These are phyloP conservation scores for Histomonas meleagridis DNA, from an alignment of 208 protist species.

Conservation along the genomic window DNA sequence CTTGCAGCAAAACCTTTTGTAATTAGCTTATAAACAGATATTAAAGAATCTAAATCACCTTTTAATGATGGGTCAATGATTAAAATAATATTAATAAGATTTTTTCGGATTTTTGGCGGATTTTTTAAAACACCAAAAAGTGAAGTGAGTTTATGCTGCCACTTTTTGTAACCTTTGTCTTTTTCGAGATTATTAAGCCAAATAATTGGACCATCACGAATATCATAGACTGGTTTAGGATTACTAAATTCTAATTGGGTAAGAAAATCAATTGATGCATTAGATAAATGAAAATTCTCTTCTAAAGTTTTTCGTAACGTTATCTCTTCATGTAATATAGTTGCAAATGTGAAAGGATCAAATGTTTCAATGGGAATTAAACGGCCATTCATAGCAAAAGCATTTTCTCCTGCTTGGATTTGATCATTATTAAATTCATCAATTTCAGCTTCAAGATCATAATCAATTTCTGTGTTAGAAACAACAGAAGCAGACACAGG, in stretches of 20 bases:
- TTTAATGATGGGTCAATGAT: not conserved
- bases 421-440: not conserved
- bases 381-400: not conserved
- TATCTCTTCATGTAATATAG: not conserved
- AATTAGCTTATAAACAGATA: not conserved
- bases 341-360: not conserved
- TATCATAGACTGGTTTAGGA: not conserved
- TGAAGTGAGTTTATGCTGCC: not conserved
- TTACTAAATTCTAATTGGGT: not conserved
- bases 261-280: not conserved
- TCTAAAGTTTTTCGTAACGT: not conserved
- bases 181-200: not conserved
- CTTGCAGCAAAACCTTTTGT: not conserved
- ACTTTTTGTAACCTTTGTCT: constrained; percentile 7
- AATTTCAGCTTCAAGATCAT: not conserved
- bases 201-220: not conserved
- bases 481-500: not conserved
- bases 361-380: not conserved
- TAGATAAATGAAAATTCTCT: not conserved
- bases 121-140: not conserved
- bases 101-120: not conserved
- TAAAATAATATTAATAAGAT: not conserved
- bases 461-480: not conserved
- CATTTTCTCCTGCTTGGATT: not conserved
- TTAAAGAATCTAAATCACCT: not conserved